Evolutionary conservation across 192 early-diverging fungal genomes (phyloP), one percentile per base, ranked within the genome.

Genomic region (Dispira parvispora): DNA sequence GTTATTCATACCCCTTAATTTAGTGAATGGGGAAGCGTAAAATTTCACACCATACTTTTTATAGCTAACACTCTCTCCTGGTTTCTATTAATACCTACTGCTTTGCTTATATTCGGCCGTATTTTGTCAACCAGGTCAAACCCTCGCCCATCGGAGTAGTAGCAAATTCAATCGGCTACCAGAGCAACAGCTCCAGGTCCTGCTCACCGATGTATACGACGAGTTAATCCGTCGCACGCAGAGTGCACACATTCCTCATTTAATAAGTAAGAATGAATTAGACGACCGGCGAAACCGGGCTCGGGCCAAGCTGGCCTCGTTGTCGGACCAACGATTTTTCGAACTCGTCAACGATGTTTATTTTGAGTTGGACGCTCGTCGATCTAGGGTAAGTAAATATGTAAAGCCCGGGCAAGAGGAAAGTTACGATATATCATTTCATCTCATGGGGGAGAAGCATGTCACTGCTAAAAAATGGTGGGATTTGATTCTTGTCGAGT

Each of bases 181-280:
- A 44, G 79, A 83, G 50, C 78, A 80, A 62, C 94, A 98, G 70
- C 91, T 96, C 73, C 82, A 88, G 66, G 95, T 96, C 69, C 80
- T 98, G n/a, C 80, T 87, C 32, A 92, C 87, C 2, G 92, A 98
- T 73, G 93, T 98, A 11, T 93, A 87, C 72, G 95, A 98, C 73
- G 95, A 98, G 69, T 78, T 95, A 69, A 82, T 78, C 45, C 73
- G 94, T 54, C 63, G 94, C 20, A 69, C 65, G 47, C 57, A 60
- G 14, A 60, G 14, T 65, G 46, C 53, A 62, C 44, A 43, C 42
- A 12, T 62, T 58, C 42, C 55, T 32, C 50, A 57, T 64, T 25
- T 55, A 62, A 64, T 53, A 46, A 55, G 44, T 27, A 50, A 18
- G 61, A 88, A 87, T 85, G 32, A 88, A 90, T 8, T 92, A 86